These are phyloP conservation scores for Sparassis latifolia DNA, from an alignment of 1,284 basidiomycete species.

Conservation along the genomic window DNA sequence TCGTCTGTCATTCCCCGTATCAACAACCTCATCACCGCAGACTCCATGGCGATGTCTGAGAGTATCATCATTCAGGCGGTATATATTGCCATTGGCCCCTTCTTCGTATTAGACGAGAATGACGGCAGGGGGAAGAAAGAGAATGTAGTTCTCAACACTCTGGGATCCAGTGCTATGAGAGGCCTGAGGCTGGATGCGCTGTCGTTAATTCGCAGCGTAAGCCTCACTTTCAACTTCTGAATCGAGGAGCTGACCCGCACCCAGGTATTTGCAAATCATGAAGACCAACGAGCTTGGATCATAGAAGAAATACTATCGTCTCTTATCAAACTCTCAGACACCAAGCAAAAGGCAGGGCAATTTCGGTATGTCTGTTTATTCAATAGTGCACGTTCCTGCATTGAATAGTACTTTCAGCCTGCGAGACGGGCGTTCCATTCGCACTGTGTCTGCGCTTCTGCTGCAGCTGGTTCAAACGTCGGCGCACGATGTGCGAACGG, in stretches of 20 bases:
- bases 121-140: slow-evolving; percentile 50
- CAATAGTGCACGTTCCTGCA: not conserved
- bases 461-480: slow-evolving; percentile 96
- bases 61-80: slow-evolving; percentile 85
- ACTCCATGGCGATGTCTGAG: slow-evolving; percentile 77
- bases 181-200: slow-evolving; percentile 78
- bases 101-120: slow-evolving; percentile 76
- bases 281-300: slow-evolving; percentile 90
- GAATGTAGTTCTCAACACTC: slow-evolving; percentile 49
- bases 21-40: slow-evolving; percentile 60
- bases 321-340: slow-evolving; percentile 84
- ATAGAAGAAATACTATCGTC: slow-evolving; percentile 92
- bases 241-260: not conserved
- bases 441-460: slow-evolving; percentile 87
- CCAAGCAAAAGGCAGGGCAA: slow-evolving; percentile 81
- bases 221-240: slow-evolving; percentile 21
- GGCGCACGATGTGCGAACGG: slow-evolving; percentile 68
- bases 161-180: slow-evolving; percentile 73
- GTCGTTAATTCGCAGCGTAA: slow-evolving; percentile 75
- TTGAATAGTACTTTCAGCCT: slow-evolving; percentile 36
- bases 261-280: slow-evolving; percentile 85
- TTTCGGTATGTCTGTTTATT: slow-evolving; percentile 54
- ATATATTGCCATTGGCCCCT: slow-evolving; percentile 88
- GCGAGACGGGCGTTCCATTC: slow-evolving; percentile 79
- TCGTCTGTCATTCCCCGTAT: slow-evolving; percentile 65